Conservation (phyloP, 225 moss, liverwort and hornwort species). For the Straminergon stramineum region DNA sequence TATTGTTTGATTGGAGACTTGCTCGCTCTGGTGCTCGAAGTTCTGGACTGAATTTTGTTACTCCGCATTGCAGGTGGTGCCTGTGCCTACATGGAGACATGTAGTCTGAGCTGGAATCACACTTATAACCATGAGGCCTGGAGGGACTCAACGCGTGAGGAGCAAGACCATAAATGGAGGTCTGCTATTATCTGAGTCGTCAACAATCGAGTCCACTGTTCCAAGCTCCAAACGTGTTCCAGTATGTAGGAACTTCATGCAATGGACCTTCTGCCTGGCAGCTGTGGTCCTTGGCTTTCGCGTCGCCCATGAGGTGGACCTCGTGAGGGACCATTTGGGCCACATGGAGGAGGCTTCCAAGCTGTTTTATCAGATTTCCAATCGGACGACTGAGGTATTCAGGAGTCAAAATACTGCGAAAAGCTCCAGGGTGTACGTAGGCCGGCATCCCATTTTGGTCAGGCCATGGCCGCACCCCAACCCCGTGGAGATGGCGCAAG, state of each 20-base stretch:
- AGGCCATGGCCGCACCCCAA: constrained; percentile 90
- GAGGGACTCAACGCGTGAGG: constrained; percentile 45
- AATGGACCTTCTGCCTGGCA: constrained; percentile 53
- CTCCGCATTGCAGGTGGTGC: constrained; percentile 11
- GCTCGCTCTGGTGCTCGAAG: background rate
- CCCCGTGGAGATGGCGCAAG: constrained; percentile 59
- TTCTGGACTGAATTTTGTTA: background rate
- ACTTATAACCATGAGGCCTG: constrained; percentile 49
- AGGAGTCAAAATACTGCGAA: constrained; percentile 4
- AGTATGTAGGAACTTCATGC: constrained; percentile 36
- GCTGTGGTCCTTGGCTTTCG: constrained; percentile 64
- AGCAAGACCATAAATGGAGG: constrained; percentile 21
- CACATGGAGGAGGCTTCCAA: constrained; percentile 26
- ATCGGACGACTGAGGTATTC: background rate
- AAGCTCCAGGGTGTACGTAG: constrained; percentile 74
- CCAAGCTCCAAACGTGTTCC: constrained; percentile 26
- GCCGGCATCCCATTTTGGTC: constrained; percentile 75
- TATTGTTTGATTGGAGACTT: background rate
- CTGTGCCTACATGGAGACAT: constrained; percentile 27
- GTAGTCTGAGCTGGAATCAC: constrained; percentile 14
- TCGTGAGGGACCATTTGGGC: constrained; percentile 35
- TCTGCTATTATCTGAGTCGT: constrained; percentile 25
- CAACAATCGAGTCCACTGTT: constrained; percentile 8
- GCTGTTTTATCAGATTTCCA: background rate
- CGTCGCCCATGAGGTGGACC: constrained; percentile 54